Percentiles rank a stretch among this genome's conserved stretches.
Evolutionary conservation across 345 rosid genomes (phyloP).

Genomic region (Odontarrhena argentea): DNA sequence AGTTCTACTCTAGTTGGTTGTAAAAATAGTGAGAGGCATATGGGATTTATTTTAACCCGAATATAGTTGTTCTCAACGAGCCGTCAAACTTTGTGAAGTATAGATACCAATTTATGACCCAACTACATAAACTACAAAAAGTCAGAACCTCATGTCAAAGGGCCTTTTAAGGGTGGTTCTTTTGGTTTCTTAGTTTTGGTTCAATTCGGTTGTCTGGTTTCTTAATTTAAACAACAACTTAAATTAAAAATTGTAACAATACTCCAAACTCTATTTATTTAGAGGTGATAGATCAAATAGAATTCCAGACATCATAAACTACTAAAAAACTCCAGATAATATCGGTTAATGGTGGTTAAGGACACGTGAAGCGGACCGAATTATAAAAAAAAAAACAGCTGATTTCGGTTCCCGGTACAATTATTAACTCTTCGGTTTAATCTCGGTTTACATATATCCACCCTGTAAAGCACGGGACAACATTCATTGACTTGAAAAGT

Average conservation of each 20-base stretch:
- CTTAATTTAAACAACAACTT: too few relatives aligned
- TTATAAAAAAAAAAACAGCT: neutral
- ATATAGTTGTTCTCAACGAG: slow-evolving; percentile 5
- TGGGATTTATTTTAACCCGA: neutral
- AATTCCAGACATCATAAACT: too few relatives aligned
- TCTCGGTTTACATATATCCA: slow-evolving; percentile 7
- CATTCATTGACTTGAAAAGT: neutral
- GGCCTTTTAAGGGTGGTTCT: neutral
- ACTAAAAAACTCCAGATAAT: too few relatives aligned
- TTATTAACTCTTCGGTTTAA: slow-evolving; percentile 8
- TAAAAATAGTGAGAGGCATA: neutral
- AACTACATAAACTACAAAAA: neutral
- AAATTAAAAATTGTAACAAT: too few relatives aligned
- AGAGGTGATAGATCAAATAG: too few relatives aligned
- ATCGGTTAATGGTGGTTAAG: neutral
- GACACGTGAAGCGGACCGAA: too few relatives aligned
- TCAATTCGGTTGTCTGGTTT: neutral
- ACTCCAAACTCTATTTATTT: too few relatives aligned
- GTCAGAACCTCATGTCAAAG: neutral
- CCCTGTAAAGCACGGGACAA: slow-evolving; percentile 8
- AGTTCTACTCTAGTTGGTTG: too few relatives aligned
- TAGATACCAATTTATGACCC: slow-evolving; percentile 3
- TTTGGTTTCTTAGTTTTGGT: neutral
- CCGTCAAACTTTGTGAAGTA: slow-evolving; percentile 19
- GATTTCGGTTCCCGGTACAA: neutral